Evolutionary conservation across 2,329 filamentous ascomycete species (phyloP).

Genomic region (Ceratocystis papillata): DNA sequence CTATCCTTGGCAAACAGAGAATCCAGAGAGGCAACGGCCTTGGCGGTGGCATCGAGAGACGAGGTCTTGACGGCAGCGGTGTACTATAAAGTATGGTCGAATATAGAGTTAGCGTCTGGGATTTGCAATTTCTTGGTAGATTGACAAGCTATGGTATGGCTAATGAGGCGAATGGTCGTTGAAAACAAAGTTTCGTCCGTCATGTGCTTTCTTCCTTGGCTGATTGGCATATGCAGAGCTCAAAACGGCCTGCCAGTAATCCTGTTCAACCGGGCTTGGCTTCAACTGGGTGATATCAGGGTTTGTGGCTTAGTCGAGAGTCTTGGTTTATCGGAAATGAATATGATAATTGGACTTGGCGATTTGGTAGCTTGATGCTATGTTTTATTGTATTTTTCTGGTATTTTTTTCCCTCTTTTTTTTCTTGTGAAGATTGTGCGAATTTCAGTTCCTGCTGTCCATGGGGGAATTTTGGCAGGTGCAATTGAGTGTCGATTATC

Average conservation of each 20-base stretch:
- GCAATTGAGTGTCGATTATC: not conserved
- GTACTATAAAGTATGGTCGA: slow-evolving; percentile 52
- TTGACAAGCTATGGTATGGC: not conserved
- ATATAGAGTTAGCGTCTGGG: slow-evolving; percentile 15
- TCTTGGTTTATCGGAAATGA: slow-evolving; percentile 13
- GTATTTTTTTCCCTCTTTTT: not conserved
- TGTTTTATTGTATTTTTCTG: not conserved
- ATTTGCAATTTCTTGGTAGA: not conserved
- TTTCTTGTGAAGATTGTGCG: not conserved
- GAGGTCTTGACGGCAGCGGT: slow-evolving; percentile 85
- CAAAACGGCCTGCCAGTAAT: not conserved
- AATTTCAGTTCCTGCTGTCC: not conserved
- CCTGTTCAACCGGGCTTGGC: not conserved
- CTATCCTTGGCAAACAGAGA: slow-evolving; percentile 67
- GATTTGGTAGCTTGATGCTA: not conserved
- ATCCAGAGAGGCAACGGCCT: slow-evolving; percentile 61
- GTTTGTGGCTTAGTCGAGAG: slow-evolving; percentile 9
- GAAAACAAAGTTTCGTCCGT: not conserved
- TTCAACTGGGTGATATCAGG: not conserved
- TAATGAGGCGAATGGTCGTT: not conserved
- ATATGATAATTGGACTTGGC: not conserved
- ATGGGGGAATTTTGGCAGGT: not conserved
- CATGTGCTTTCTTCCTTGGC: not conserved
- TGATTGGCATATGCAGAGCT: not conserved
- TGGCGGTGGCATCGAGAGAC: slow-evolving; percentile 73